These are phyloP conservation scores for Pharnaceum exiguum DNA, from an alignment of 148 eudicot species.

Conservation along the genomic window DNA sequence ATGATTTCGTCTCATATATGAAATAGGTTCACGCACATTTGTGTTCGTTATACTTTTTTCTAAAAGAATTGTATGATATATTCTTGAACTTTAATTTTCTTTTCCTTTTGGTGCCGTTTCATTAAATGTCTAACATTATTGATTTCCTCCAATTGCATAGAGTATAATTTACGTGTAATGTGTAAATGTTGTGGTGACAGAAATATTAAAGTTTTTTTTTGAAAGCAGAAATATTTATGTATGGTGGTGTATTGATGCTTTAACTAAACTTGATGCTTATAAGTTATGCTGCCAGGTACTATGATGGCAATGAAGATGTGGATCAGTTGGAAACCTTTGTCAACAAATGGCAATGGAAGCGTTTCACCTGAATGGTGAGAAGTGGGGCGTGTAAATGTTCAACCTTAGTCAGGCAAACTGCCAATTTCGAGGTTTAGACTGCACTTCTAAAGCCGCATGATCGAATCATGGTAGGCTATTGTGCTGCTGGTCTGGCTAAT, in stretches of 20 bases:
- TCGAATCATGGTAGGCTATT: conserved; percentile 66
- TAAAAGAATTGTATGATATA: too few relatives aligned
- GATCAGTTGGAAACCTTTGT: conserved; percentile 81
- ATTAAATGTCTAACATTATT: too few relatives aligned
- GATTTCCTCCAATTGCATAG: too few relatives aligned
- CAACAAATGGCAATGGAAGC: conserved; percentile 83
- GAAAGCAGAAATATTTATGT: too few relatives aligned
- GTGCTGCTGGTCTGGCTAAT: not conserved
- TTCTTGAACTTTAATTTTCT: too few relatives aligned
- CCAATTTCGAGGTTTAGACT: conserved; percentile 91
- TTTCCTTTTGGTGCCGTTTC: too few relatives aligned
- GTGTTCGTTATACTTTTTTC: too few relatives aligned
- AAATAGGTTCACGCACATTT: too few relatives aligned
- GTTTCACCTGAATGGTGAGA: conserved; percentile 59
- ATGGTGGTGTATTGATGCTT: not conserved
- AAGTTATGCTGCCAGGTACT: conserved; percentile 41
- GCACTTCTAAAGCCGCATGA: conserved; percentile 90
- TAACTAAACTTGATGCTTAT: not conserved
- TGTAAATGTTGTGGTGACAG: too few relatives aligned
- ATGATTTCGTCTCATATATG: too few relatives aligned
- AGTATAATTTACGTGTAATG: too few relatives aligned
- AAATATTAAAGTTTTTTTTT: too few relatives aligned
- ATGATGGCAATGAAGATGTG: conserved; percentile 87
- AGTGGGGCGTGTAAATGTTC: conserved; percentile 99
- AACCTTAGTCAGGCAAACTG: conserved; percentile 92